Evolutionary conservation across 2,329 filamentous ascomycete species (phyloP), one percentile per base, ranked within the genome.

Genomic region (Colletotrichum tropicale): DNA sequence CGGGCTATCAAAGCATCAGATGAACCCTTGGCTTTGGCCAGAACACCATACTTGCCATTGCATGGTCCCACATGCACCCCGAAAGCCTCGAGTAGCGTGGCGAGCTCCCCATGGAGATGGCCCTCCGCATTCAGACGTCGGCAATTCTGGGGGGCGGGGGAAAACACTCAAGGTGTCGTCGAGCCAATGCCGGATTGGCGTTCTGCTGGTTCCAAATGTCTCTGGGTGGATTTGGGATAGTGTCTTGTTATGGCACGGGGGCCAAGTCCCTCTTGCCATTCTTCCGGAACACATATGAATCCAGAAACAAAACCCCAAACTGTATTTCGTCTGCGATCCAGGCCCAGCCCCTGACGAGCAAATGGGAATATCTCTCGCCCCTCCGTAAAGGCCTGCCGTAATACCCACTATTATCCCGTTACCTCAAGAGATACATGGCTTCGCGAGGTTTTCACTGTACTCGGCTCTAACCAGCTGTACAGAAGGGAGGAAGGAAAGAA

Each of bases 381-480:
- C 7, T 38, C 1, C 36, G 2, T 5, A 2, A 38, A 0, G 2
- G 8, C 36, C 36, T 38, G 15, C 36, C 0, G 8, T 1, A 38
- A 18, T 18, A 1, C 8, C 36, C 4, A 18, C 8, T 0, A 38
- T 38, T 15, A 18, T 0, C 36, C 36, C 15, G 36, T 38, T 16
- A 38, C 15, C 15, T n/a, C n/a, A n/a, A n/a, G n/a, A n/a, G n/a
- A n/a, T n/a, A n/a, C n/a, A n/a, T n/a, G n/a, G n/a, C n/a, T n/a
- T n/a, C n/a, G n/a, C n/a, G n/a, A n/a, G n/a, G n/a, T n/a, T n/a
- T n/a, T n/a, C n/a, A n/a, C n/a, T n/a, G n/a, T n/a, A n/a, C n/a
- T n/a, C n/a, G n/a, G n/a, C n/a, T n/a, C n/a, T n/a, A n/a, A n/a
- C n/a, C n/a, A n/a, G n/a, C n/a, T n/a, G n/a, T n/a, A n/a, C n/a